Conservation (phyloP, 2,329 filamentous ascomycete species). For the Penicillium sp. region DNA sequence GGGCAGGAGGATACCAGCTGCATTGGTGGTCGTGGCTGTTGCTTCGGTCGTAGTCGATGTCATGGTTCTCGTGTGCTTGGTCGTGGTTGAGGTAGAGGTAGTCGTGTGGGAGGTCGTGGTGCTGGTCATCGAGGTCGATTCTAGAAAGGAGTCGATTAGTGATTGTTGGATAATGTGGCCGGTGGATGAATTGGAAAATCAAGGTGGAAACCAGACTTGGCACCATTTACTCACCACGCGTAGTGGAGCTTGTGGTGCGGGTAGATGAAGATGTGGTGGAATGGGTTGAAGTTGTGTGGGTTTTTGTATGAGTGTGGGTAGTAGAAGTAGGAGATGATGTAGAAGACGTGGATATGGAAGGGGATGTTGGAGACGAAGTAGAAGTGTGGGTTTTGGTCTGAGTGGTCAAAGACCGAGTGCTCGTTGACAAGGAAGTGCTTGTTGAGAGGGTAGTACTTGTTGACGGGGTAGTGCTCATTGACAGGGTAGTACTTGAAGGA, state of each 20-base stretch:
- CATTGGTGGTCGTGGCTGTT: constrained; percentile 21
- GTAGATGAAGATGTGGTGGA: constrained; percentile 1
- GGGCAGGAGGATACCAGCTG: constrained; percentile 23
- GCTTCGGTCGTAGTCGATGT: constrained; percentile 21
- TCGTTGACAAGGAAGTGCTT: not conserved
- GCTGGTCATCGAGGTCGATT: constrained; percentile 13
- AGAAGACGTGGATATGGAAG: constrained; percentile 7
- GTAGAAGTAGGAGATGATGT: constrained; percentile 6
- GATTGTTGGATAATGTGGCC: not conserved
- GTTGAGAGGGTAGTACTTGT: constrained; percentile 8
- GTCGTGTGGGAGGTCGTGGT: constrained; percentile 12
- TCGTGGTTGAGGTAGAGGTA: constrained; percentile 18
- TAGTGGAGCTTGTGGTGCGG: constrained; percentile 16
- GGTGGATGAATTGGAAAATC: not conserved
- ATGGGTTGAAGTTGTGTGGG: not conserved
- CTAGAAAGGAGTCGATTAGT: constrained; percentile 5
- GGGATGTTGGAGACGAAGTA: constrained; percentile 7
- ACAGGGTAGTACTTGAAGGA: constrained; percentile 1
- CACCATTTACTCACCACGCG: constrained; percentile 25
- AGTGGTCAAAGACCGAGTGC: not conserved
- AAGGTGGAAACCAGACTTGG: constrained; percentile 13
- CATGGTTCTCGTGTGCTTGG: constrained; percentile 13
- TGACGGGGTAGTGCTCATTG: constrained; percentile 7
- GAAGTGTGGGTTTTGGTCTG: constrained; percentile 7
- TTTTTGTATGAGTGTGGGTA: constrained; percentile 11